phyloP scores from a whole-genome alignment of 257 asterid species.

The Echites panduratus region DNA sequence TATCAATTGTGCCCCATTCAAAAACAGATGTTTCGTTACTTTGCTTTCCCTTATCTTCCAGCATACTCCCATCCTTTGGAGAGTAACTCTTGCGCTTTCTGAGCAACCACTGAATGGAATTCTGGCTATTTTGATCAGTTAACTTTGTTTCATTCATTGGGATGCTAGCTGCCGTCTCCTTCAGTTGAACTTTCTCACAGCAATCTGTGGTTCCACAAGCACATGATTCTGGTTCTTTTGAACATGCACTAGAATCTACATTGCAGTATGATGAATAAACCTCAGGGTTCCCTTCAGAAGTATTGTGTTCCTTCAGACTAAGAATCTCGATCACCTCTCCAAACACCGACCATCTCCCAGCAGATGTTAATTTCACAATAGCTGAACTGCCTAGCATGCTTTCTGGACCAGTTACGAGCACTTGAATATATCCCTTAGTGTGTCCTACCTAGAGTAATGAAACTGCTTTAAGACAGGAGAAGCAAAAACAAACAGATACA shows the following conservation, averaged over 20 bases:
- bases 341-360: conserved; percentile 93
- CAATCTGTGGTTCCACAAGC: conserved; percentile 40
- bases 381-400: conserved; percentile 87
- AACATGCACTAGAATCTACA: conserved; percentile 43
- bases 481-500: neutral
- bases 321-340: conserved; percentile 82
- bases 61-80: conserved; percentile 22
- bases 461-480: neutral
- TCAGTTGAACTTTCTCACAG: conserved; percentile 31
- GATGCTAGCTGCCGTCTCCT: conserved; percentile 20
- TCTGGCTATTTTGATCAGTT: conserved; percentile 29
- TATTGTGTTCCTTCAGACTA: conserved; percentile 16
- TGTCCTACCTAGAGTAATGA: conserved; percentile 72
- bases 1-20: conserved; percentile 50
- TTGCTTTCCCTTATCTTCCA: conserved; percentile 32
- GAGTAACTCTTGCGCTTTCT: conserved; percentile 49
- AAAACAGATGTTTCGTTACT: conserved; percentile 11
- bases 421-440: conserved; percentile 95
- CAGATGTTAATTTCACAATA: conserved; percentile 66
- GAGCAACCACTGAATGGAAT: conserved; percentile 44
- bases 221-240: conserved; percentile 51
- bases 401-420: conserved; percentile 71
- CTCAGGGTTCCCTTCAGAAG: conserved; percentile 23
- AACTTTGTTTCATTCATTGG: conserved; percentile 23
- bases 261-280: conserved; percentile 32